These are phyloP conservation scores for Mucor piriformis DNA, from an alignment of 371 early-diverging fungal species.

Conservation along the genomic window DNA sequence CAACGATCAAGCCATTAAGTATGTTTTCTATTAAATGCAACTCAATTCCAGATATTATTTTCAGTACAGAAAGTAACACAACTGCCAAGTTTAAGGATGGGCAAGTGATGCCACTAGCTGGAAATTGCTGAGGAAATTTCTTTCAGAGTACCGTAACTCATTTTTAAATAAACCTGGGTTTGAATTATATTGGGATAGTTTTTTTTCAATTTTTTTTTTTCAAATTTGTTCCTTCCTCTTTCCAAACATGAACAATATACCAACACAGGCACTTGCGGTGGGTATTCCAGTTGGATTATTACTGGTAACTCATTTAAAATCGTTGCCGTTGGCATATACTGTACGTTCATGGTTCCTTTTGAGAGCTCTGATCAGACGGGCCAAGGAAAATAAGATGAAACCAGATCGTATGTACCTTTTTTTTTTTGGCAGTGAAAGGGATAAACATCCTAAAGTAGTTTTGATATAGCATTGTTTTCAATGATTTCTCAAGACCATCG, in stretches of 20 bases:
- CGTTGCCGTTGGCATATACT: conserved; percentile 39
- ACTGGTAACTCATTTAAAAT: conserved; percentile 30
- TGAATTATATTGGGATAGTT: too few species aligned
- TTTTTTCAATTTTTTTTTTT: neutral
- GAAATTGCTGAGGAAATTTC: too few species aligned
- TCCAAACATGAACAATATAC: conserved; percentile 3
- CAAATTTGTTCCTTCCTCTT: neutral
- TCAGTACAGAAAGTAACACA: too few species aligned
- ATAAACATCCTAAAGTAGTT: too few species aligned
- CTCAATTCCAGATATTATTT: too few species aligned
- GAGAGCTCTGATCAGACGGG: conserved; percentile 29
- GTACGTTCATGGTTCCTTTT: conserved; percentile 42
- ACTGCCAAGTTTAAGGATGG: too few species aligned
- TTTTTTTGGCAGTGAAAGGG: neutral
- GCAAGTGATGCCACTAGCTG: too few species aligned
- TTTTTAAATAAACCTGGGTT: too few species aligned
- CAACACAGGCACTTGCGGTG: conserved; percentile 6
- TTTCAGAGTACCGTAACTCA: too few species aligned
- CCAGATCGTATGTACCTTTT: conserved; percentile 40
- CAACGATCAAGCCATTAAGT: too few species aligned
- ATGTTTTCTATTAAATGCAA: too few species aligned
- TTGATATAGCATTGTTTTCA: conserved; percentile 13
- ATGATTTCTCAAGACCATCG: conserved; percentile 35
- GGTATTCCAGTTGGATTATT: conserved; percentile 22
- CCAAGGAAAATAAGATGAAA: conserved; percentile 22